Conservation (phyloP, 2,329 filamentous ascomycete species). For the Coniochaeta sp. region DNA sequence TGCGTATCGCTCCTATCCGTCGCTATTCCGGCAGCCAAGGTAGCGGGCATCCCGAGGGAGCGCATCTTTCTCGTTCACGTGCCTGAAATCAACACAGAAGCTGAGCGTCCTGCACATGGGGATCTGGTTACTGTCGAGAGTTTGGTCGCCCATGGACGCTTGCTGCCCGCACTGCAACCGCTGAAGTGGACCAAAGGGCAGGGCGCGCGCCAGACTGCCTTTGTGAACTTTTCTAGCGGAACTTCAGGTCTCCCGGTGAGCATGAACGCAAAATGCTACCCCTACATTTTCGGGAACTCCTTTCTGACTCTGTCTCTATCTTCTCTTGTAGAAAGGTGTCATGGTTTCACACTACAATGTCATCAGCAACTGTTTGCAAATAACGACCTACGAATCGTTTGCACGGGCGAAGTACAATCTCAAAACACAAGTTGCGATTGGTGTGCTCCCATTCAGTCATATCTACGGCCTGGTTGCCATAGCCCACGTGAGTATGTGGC, state of each 20-base stretch:
- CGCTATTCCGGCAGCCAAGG: constrained; percentile 54
- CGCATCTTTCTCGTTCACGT: constrained; percentile 60
- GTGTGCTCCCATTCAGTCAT: constrained; percentile 68
- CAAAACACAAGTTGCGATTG: constrained; percentile 38
- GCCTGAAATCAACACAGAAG: constrained; percentile 12
- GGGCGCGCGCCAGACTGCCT: constrained; percentile 53
- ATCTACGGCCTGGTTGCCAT: constrained; percentile 71
- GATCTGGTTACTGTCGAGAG: constrained; percentile 56
- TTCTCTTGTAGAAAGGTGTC: constrained; percentile 56
- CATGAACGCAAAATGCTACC: not conserved
- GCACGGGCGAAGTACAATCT: constrained; percentile 18
- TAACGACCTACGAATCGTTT: constrained; percentile 33
- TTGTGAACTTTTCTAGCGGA: constrained; percentile 64
- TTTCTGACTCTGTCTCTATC: not conserved
- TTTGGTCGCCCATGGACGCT: constrained; percentile 37
- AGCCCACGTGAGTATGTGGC: constrained; percentile 55
- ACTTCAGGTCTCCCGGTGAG: constrained; percentile 60
- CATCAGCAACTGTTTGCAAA: constrained; percentile 64
- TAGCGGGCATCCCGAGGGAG: constrained; percentile 51
- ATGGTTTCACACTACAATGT: constrained; percentile 72
- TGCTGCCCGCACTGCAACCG: constrained; percentile 35
- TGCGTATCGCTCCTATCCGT: constrained; percentile 56
- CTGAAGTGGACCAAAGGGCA: constrained; percentile 47
- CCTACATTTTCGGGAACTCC: not conserved
- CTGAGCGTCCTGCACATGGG: constrained; percentile 32